Base-by-base conservation (phyloP, 306 rosid genomes). In the Geum urbanum region DNA sequence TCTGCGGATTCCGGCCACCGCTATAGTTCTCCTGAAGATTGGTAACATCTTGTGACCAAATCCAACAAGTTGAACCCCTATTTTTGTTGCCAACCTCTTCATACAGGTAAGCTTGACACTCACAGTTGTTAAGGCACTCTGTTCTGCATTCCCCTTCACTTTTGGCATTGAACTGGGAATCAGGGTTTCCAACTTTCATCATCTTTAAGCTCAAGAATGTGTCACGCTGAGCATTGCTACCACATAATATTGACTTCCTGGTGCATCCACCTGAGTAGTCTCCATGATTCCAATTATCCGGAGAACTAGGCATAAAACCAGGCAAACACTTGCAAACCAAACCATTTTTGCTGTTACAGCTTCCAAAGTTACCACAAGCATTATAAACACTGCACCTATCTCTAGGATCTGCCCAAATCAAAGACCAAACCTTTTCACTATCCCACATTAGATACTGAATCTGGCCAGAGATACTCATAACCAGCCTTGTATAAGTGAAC, bases 131-230 rank as follows among this genome's bases (percentile, higher is more conserved):
- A 67, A 85, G 96, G 78, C 96, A 90, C 76, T 87, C 89, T 46
- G 6, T 35, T 79, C 60, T 77, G 84, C 94, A 90, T 56, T 85
- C 94, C 68, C 48, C 32, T 72, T 82, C 88, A 79, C 45, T 74
- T 74, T 83, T 82, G 13, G 97, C 92, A 65, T 86, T 80, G 72
- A 91, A 88, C 11, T 83, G 92, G 22, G 86, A 81, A 74, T 88
- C 92, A 0, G 97, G 97, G 59, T 72, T 83, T 77, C 92, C 97
- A 14, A 83, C 86, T 79, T 86, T 91, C 96, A 86, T 91, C 91
- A 75, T 83, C 79, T 78, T 80, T 46, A 86, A 77, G 22, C 85
- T 80, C 85, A 91, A 78, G 75, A 91, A 88, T 1, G 72, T 66
- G 74, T 85, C 91, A 24, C 78, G 72, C 63, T 66, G 58, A 3